Evolutionary conservation across 164 flowering plant genomes (phyloP).

Genomic region (Annona cherimola): DNA sequence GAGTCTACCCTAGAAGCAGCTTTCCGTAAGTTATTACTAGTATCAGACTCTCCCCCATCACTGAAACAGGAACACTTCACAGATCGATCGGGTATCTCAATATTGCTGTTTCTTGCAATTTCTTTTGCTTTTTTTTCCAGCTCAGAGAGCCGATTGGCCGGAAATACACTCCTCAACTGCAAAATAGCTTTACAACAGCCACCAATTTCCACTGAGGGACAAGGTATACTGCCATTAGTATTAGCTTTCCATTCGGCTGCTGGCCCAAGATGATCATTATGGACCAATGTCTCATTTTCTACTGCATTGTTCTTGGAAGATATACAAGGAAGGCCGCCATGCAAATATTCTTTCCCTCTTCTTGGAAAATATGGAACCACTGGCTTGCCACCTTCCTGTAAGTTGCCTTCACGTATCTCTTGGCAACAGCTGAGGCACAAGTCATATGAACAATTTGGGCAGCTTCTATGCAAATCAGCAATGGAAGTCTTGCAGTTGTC

Average conservation of each 20-base stretch:
- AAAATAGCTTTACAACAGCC: constrained; percentile 5
- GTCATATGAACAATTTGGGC: constrained; percentile 16
- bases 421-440: constrained; percentile 17
- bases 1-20: constrained; percentile 59
- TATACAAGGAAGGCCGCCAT: neutral
- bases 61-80: constrained; percentile 34
- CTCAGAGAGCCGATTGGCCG: constrained; percentile 21
- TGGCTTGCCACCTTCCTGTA: neutral
- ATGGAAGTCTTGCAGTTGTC: constrained; percentile 18
- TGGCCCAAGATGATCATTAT: neutral
- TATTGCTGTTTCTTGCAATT: constrained; percentile 11
- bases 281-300: no score
- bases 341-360: constrained; percentile 2
- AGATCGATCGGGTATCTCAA: constrained; percentile 10
- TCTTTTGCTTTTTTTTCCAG: constrained; percentile 46
- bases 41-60: constrained; percentile 14
- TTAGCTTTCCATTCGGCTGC: constrained; percentile 4
- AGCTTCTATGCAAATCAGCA: constrained; percentile 17
- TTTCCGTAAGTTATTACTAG: constrained; percentile 21
- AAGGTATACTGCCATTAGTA: constrained; percentile 4
- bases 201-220: constrained; percentile 6
- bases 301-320: neutral
- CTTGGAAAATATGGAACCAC: neutral
- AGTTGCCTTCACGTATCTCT: constrained; percentile 11
- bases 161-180: constrained; percentile 4